A percentile compares a stretch with the other conserved stretches of the same genome.
These are phyloP conservation scores for Sporisorium exsertum DNA, from an alignment of 1,284 basidiomycete genomes.

Conservation along the genomic window DNA sequence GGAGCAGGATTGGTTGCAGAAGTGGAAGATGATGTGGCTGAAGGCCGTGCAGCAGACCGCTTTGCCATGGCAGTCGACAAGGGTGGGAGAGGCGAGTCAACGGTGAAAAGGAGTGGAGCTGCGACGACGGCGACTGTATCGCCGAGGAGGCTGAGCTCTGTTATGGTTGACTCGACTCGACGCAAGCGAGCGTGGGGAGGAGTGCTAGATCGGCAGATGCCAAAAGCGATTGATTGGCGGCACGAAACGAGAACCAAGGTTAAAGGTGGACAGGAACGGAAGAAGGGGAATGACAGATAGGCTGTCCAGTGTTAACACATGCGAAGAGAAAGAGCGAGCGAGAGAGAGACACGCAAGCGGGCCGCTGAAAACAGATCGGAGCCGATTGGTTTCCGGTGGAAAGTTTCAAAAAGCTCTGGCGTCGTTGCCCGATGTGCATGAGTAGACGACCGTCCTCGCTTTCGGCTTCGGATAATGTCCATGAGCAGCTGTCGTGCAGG, in stretches of 20 bases:
- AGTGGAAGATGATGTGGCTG: slow-evolving; percentile 13
- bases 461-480: not conserved
- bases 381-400: slow-evolving; percentile 1
- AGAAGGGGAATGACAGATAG: not conserved
- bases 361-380: not conserved
- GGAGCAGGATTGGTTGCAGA: slow-evolving; percentile 2
- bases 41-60: slow-evolving; percentile 17
- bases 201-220: not conserved
- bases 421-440: too few species aligned
- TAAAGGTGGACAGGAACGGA: not conserved
- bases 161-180: too few species aligned
- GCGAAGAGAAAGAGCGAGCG: not conserved
- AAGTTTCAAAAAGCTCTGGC: too few species aligned
- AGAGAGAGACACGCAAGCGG: not conserved
- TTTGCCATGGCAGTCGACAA: slow-evolving; percentile 23
- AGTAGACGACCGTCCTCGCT: too few species aligned
- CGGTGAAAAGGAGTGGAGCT: too few species aligned
- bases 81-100: not conserved
- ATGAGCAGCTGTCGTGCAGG: too few species aligned
- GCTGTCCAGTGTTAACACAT: not conserved
- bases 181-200: not conserved
- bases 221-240: not conserved
- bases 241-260: not conserved
- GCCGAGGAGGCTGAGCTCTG: too few species aligned
- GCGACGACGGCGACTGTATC: not conserved